Conservation (phyloP, 2,329 filamentous ascomycete genomes). For the Epichloe typhina region DNA sequence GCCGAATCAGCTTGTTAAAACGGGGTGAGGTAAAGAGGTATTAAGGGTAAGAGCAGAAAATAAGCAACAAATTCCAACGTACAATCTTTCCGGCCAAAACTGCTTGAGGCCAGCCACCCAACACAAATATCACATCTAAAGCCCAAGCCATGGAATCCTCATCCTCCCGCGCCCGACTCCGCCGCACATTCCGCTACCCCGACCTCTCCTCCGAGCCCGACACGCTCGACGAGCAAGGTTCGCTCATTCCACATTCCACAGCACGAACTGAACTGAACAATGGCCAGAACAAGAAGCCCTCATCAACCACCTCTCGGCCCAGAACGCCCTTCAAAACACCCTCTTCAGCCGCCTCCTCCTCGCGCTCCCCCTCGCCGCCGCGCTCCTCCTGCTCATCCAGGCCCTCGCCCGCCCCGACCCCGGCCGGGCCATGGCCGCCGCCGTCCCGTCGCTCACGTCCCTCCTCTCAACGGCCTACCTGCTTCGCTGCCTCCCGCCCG, state of each 20-base stretch:
- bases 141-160: conserved; percentile 6
- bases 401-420: conserved; percentile 11
- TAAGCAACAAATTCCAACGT: too few relatives aligned
- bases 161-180: conserved; percentile 43
- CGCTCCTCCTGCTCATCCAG: conserved; percentile 34
- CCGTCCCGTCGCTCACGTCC: conserved; percentile 48
- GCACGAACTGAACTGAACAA: too few relatives aligned
- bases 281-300: conserved; percentile 43
- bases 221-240: conserved; percentile 65
- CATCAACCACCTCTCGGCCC: conserved; percentile 38
- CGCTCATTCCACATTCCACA: not conserved
- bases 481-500: conserved; percentile 41
- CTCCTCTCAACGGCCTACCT: conserved; percentile 50
- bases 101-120: not conserved
- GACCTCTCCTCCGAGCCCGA: conserved; percentile 42
- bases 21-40: not conserved
- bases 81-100: too few relatives aligned
- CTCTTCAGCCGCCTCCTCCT: conserved; percentile 47
- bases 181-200: conserved; percentile 68
- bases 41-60: not conserved
- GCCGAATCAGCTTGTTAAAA: conserved; percentile 1
- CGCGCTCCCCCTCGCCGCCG: conserved; percentile 42
- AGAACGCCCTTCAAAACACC: conserved; percentile 45
- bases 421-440: conserved; percentile 23
- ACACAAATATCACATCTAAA: not conserved